Evolutionary conservation across 306 rosid species (phyloP).

Genomic region (Acmispon strigosus): DNA sequence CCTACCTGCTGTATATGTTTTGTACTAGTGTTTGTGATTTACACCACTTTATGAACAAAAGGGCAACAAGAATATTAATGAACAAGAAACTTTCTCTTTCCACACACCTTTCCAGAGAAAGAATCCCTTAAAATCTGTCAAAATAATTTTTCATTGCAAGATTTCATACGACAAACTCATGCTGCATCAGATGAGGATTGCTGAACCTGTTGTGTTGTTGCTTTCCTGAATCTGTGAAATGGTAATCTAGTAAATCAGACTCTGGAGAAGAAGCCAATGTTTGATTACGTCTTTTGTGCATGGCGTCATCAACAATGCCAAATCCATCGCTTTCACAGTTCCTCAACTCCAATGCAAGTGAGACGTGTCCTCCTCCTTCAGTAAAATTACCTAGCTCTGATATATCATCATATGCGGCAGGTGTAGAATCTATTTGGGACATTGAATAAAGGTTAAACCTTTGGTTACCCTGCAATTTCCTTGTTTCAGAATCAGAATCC

Average conservation of each 20-base stretch:
- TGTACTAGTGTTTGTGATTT: slow-evolving; percentile 24
- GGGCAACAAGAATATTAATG: slow-evolving; percentile 31
- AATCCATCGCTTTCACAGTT: slow-evolving; percentile 63
- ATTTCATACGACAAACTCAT: slow-evolving; percentile 67
- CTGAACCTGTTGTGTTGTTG: slow-evolving; percentile 74
- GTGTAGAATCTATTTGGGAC: slow-evolving; percentile 25
- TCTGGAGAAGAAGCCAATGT: slow-evolving; percentile 40
- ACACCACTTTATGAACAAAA: slow-evolving; percentile 33
- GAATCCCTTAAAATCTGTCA: too few species aligned
- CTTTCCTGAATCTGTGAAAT: slow-evolving; percentile 55
- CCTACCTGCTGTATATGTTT: slow-evolving; percentile 29
- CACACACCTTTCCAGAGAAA: neutral
- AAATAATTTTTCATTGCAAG: too few species aligned
- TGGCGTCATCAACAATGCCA: slow-evolving; percentile 29
- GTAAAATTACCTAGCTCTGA: too few species aligned
- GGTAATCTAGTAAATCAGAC: slow-evolving; percentile 54
- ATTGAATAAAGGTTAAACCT: slow-evolving; percentile 32
- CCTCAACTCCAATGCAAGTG: slow-evolving; percentile 82
- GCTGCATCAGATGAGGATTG: slow-evolving; percentile 50
- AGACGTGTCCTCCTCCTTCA: too few species aligned
- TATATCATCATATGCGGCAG: slow-evolving; percentile 45
- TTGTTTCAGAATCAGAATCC: slow-evolving; percentile 19
- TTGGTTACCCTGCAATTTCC: slow-evolving; percentile 39
- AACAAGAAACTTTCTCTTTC: slow-evolving; percentile 21
- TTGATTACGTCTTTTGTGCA: slow-evolving; percentile 32